Percentiles rank a stretch among this genome's conserved stretches.
These are phyloP conservation scores for Ophiorrhiza pumila DNA, from an alignment of 257 asterid genomes.

Conservation along the genomic window DNA sequence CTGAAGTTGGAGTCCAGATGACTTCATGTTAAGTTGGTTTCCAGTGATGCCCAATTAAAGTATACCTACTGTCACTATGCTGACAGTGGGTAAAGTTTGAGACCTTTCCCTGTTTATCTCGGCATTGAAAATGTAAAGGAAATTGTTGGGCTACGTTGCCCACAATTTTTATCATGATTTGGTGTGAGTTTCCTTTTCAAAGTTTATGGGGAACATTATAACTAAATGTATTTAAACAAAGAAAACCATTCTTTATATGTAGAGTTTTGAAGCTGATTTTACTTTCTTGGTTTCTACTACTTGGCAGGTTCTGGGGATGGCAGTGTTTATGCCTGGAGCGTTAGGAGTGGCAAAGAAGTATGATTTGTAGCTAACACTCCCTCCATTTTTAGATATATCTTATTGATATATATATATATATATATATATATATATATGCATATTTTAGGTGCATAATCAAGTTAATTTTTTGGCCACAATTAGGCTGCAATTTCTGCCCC, in stretches of 20 bases:
- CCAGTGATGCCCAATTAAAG: background rate
- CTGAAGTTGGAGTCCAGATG: background rate
- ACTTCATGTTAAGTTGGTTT: background rate
- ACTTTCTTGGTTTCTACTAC: conserved; percentile 22
- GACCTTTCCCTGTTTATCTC: background rate
- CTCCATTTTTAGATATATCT: background rate
- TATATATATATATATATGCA: background rate
- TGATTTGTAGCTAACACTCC: conserved; percentile 13
- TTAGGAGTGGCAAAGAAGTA: conserved; percentile 95
- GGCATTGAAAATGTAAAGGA: background rate
- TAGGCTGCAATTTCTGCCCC: background rate
- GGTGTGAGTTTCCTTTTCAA: background rate
- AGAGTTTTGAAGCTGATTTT: background rate
- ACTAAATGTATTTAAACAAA: background rate
- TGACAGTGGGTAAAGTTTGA: background rate
- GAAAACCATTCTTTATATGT: background rate
- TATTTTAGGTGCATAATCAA: background rate
- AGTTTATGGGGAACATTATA: background rate
- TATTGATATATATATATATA: too few species aligned
- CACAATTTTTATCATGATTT: background rate
- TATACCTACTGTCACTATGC: background rate
- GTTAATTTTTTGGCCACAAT: background rate
- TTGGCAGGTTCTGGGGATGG: conserved; percentile 96
- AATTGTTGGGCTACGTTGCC: background rate
- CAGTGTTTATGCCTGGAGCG: conserved; percentile 92